Evolutionary conservation across 169 alveolate species (phyloP), one percentile per base, ranked within the genome.

Genomic region (Cyclospora cayetanensis): DNA sequence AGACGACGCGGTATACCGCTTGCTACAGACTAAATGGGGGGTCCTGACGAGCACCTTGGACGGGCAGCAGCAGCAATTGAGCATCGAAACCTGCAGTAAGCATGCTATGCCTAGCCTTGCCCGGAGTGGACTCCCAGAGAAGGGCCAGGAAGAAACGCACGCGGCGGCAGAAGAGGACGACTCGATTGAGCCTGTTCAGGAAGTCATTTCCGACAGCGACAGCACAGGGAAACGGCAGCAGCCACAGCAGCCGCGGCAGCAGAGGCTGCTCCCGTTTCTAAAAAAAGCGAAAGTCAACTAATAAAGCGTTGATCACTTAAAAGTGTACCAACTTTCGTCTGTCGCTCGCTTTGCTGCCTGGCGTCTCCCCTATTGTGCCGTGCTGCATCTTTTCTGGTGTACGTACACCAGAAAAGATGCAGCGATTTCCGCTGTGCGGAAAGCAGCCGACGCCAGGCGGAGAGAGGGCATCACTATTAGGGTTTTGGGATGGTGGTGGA

Each of bases 21-120:
- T 37, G 41, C 46, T 92, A 31, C 95, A 93, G 82, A 93, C 95
- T 53, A 96, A 96, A 80, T 96, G 97, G 97, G 91, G 95, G 39
- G 94, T 92, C 15, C 86, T 96, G 74, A 96, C 98, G 3, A 79
- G 96, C 18, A 96, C 98, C 25, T 80, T 92, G 53, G 93, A 92
- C 66, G 94, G 94, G 31, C 31, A 68, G 88, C 88, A 79, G 88
- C 88, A 84, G 50, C 88, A 79, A 25, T 46, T 79, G 39, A 42
- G 46, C 0, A 2, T 79, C 41, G 66, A 46, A 2, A 37, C 39
- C 39, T 46, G 55, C 55, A 46, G 55, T 15, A 46, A 46, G 15
- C 7, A 46, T 15, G 7, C 55, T 9, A 15, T 46, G 55, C 55
- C 55, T 46, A 9, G 55, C 15, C 15, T n/a, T n/a, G n/a, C n/a